Base-by-base conservation (phyloP, 1,284 basidiomycete species). In the Puccinia hordei region DNA sequence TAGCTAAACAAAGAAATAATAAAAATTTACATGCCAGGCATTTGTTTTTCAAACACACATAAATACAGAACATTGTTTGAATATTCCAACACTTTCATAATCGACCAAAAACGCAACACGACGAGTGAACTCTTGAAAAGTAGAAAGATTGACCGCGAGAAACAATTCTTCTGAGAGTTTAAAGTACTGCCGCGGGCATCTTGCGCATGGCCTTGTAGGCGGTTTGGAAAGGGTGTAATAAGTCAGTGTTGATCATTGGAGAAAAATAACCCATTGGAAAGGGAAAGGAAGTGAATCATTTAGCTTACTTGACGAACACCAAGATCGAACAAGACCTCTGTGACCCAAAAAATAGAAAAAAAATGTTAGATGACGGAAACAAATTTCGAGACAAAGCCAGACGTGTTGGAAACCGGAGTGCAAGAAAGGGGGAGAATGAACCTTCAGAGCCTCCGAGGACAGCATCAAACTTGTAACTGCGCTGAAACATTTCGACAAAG, bases 391-490 rank as follows among this genome's bases (percentile, higher is more conserved):
- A 3, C 17, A 38, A n/a, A 24, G 3, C 55, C n/a, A n/a, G n/a
- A n/a, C n/a, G n/a, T n/a, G n/a, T n/a, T n/a, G n/a, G n/a, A 41
- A 33, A 63, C 15, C 44, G 57, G 8, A 1, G 33, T 51, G 24
- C 73, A 3, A 73, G 15, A 33, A 80, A 22, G 12, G 44, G 15
- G 19, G 27, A 0, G 19, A 68, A 59, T 46, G 3, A 6, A 81
- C 81, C 85, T 81, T 86, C 85, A 2, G 84, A 83, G 13, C 85
- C 85, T 72, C 85, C 85, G 1, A 86, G 82, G 0, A 86, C 82
- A 17, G 85, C 83, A 81, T 93, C 93, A 83, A 96, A 91, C 88
- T 96, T 95, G 86, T 96, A 93, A 2, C 87, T 88, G 53, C 88
- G 83, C 83, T 87, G 86, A 85, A 87, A 87, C 83, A 86, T 85